A percentile compares a stretch with the other conserved stretches of the same genome.
Conservation (phyloP, 495 filamentous ascomycete genomes). For the Aspergillus kassunensis region DNA sequence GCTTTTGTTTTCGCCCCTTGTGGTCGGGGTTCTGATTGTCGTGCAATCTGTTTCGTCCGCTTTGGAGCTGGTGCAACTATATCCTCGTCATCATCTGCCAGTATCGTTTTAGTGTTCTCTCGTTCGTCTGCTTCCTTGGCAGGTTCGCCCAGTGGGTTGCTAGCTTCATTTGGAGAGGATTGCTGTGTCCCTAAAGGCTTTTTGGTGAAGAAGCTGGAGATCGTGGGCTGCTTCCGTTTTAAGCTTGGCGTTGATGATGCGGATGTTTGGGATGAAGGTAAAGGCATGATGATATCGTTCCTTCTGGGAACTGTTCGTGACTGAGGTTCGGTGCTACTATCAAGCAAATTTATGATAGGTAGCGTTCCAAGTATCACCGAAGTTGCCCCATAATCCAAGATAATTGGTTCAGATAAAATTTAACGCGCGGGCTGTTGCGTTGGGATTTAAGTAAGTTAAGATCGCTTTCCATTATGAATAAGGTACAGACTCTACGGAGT, state of each 20-base stretch:
- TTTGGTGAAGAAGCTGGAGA: slow-evolving; percentile 82
- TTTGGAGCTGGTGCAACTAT: slow-evolving; percentile 39
- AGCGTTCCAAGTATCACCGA: too few relatives aligned
- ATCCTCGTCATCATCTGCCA: slow-evolving; percentile 39
- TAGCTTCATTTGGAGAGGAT: slow-evolving; percentile 11
- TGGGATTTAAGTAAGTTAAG: too few relatives aligned
- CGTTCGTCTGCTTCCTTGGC: slow-evolving; percentile 9
- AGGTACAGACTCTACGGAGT: not conserved
- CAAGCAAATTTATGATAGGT: too few relatives aligned
- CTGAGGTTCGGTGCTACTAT: too few relatives aligned
- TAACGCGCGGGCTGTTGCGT: too few relatives aligned
- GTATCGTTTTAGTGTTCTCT: slow-evolving; percentile 17
- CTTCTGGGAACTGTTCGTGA: not conserved
- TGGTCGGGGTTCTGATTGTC: slow-evolving; percentile 12
- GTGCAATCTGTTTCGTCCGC: slow-evolving; percentile 27
- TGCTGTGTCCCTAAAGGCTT: slow-evolving; percentile 41
- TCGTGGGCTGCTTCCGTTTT: slow-evolving; percentile 68
- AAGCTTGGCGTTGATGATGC: slow-evolving; percentile 33
- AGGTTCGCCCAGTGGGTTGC: not conserved
- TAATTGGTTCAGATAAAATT: too few relatives aligned
- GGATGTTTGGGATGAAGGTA: slow-evolving; percentile 39
- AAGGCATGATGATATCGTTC: slow-evolving; percentile 35
- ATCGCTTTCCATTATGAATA: too few relatives aligned
- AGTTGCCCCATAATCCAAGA: not conserved
- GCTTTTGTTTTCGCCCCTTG: slow-evolving; percentile 7